Conservation (phyloP, 1,139 yeast species). For the Blastobotrys serpentis region DNA sequence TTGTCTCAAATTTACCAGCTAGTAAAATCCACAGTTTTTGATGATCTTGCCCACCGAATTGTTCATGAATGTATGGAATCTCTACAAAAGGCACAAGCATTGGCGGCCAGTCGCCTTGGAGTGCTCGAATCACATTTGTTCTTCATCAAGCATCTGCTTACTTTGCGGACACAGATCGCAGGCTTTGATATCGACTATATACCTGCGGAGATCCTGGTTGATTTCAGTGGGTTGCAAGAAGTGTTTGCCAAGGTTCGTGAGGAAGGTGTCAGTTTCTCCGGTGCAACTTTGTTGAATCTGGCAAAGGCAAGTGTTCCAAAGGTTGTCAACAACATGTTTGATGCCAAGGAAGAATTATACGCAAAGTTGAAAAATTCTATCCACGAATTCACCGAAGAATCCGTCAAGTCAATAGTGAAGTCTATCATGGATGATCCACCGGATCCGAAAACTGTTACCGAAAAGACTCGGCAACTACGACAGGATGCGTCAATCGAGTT, state of each 20-base stretch:
- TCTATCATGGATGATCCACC: conserved; percentile 36
- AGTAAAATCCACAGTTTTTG: conserved; percentile 71
- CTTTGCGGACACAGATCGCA: conserved; percentile 67
- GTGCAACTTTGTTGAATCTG: conserved; percentile 52
- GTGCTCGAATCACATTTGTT: conserved; percentile 62
- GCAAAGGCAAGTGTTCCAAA: conserved; percentile 75
- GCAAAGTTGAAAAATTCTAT: conserved; percentile 69
- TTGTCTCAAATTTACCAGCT: conserved; percentile 78
- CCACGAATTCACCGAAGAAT: conserved; percentile 55
- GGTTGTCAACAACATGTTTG: conserved; percentile 82
- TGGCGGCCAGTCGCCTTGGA: conserved; percentile 44
- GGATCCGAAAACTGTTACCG: conserved; percentile 31
- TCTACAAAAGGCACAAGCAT: conserved; percentile 51
- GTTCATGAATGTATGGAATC: conserved; percentile 74
- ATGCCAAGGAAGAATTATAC: conserved; percentile 77
- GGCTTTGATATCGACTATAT: conserved; percentile 79
- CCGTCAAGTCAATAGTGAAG: conserved; percentile 37
- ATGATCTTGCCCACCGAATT: conserved; percentile 83
- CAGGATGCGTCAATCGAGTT: conserved; percentile 51
- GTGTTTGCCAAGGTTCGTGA: conserved; percentile 49
- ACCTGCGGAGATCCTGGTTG: conserved; percentile 69
- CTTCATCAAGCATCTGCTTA: conserved; percentile 67
- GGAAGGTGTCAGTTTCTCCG: conserved; percentile 32
- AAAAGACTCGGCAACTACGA: conserved; percentile 45
- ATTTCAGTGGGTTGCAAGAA: conserved; percentile 66